Evolutionary conservation across 2,329 filamentous ascomycete species (phyloP), one percentile per base, ranked within the genome.

Genomic region (Penicillium sp.): DNA sequence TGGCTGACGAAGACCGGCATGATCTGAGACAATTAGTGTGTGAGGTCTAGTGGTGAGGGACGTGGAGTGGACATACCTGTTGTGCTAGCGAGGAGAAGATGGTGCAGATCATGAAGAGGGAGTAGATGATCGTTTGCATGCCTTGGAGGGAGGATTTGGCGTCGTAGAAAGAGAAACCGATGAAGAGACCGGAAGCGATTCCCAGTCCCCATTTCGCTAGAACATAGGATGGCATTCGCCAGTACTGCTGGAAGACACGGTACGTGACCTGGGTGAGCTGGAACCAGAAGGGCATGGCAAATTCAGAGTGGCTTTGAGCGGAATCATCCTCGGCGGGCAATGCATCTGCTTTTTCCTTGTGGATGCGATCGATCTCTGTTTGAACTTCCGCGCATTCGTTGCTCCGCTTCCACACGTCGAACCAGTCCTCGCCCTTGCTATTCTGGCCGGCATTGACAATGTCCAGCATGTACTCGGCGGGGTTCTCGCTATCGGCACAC

Each of bases 191-290:
- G 55, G 64, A 60, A 16, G 61, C 72, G 13, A 80, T 72, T 64
- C 85, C 89, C 11, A 95, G 81, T 2, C 78, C 73, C 4, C 79
- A 70, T 75, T 95, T 95, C 59, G 87, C 83, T 72, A 90, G 90
- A 65, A 95, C 88, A 74, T 95, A 93, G 2, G 82, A 80, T 0
- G 89, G 89, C 2, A 84, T 89, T 52, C 89, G 85, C 89, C 89
- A 95, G 78, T 92, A 93, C 67, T 95, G 88, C 67, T 91, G 81
- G 75, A 92, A 92, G 19, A 92, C 86, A 61, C 89, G 88, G 57
- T 78, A 69, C 4, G 80, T 80, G 49, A 90, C 87, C 61, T 82
- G 77, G 42, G 68, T 71, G 25, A 92, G 71, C 69, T 95, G 89
- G 6, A 72, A 64, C 47, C 57, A 64, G 64, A 92, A 87, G 0